phyloP scores from a whole-genome alignment of 2,329 filamentous ascomycete species.

The Clonostachys chloroleuca region DNA sequence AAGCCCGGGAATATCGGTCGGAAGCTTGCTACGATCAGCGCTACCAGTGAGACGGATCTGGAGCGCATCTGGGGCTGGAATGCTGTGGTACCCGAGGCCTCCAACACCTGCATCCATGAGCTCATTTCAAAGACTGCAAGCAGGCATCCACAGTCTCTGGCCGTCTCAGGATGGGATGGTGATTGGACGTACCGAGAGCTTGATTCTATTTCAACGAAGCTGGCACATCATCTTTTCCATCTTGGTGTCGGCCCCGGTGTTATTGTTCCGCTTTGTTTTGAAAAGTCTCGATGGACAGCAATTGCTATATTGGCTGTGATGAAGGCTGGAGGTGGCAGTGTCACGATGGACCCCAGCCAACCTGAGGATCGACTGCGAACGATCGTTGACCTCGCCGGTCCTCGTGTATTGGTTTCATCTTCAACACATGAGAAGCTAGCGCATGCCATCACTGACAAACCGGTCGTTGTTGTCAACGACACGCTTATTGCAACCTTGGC shows the following conservation, averaged over 20 bases:
- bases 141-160: conserved; percentile 3
- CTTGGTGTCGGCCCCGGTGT: conserved; percentile 15
- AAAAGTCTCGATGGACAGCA: conserved; percentile 15
- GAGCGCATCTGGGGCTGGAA: background rate
- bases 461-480: background rate
- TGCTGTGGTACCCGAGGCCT: background rate
- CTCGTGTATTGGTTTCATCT: conserved; percentile 4
- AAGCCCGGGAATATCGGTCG: too few relatives aligned
- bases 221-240: background rate
- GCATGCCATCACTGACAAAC: background rate
- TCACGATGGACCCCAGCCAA: conserved; percentile 15
- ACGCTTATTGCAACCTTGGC: background rate
- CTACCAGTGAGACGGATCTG: background rate
- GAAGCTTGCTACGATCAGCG: background rate
- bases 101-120: conserved; percentile 7
- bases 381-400: conserved; percentile 2
- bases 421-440: conserved; percentile 14
- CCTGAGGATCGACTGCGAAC: conserved; percentile 3
- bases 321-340: conserved; percentile 19
- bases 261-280: conserved; percentile 12
- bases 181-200: conserved; percentile 1
- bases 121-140: conserved; percentile 3
- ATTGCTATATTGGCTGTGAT: conserved; percentile 17
- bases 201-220: background rate
- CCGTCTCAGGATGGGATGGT: conserved; percentile 2